These are phyloP conservation scores for Malassezia equina DNA, from an alignment of 1,284 basidiomycete genomes.

Conservation along the genomic window DNA sequence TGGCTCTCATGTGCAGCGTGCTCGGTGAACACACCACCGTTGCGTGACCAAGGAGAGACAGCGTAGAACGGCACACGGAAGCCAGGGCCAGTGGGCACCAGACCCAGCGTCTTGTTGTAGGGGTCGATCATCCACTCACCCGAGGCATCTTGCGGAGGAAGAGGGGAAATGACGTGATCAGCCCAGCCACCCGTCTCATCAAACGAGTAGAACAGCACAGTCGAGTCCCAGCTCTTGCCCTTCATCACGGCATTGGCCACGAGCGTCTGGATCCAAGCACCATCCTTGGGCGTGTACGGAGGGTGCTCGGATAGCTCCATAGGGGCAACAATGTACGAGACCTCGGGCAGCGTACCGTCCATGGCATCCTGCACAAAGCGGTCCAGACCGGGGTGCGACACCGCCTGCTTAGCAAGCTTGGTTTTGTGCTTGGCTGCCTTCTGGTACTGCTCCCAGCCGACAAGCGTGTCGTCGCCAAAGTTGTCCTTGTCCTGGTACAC, in stretches of 20 bases:
- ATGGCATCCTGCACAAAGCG: conserved; percentile 30
- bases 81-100: conserved; percentile 29
- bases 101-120: conserved; percentile 21
- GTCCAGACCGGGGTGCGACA: conserved; percentile 22
- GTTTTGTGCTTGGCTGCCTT: conserved; percentile 16
- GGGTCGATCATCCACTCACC: conserved; percentile 35
- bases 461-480: conserved; percentile 27
- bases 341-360: conserved; percentile 27
- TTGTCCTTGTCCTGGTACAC: conserved; percentile 30
- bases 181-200: conserved; percentile 39
- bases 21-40: conserved; percentile 35
- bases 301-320: conserved; percentile 36
- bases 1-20: conserved; percentile 31
- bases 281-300: conserved; percentile 28
- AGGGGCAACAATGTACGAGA: conserved; percentile 36
- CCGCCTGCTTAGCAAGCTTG: conserved; percentile 19
- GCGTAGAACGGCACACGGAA: conserved; percentile 38
- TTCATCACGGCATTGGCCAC: conserved; percentile 31
- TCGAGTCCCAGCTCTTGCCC: conserved; percentile 24
- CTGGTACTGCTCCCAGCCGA: conserved; percentile 16
- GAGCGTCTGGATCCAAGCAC: conserved; percentile 33
- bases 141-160: conserved; percentile 11
- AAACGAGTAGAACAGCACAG: conserved; percentile 33
- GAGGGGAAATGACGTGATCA: conserved; percentile 27
- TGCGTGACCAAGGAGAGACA: conserved; percentile 35